These are phyloP conservation scores for Groenewaldozyma auringiensis DNA, from an alignment of 1,139 yeast genomes.

Conservation along the genomic window DNA sequence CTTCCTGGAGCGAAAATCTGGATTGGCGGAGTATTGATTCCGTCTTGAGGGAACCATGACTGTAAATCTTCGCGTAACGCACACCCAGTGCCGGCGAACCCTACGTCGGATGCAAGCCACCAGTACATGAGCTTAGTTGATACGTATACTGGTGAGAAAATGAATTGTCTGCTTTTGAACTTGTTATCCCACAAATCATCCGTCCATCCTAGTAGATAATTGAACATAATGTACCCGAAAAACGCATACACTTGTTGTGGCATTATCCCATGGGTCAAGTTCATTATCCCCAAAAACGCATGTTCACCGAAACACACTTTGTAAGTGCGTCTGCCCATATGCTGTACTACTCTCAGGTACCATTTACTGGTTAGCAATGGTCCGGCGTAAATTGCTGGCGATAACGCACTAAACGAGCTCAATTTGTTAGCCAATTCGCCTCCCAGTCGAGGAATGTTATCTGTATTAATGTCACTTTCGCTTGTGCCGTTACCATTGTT, in stretches of 20 bases:
- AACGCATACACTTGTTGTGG: constrained; percentile 47
- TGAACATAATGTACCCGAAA: constrained; percentile 70
- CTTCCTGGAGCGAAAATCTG: constrained; percentile 53
- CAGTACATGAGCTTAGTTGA: constrained; percentile 78
- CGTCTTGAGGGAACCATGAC: constrained; percentile 47
- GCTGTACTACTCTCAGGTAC: constrained; percentile 41
- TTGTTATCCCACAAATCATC: constrained; percentile 68
- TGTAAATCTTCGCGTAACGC: constrained; percentile 40
- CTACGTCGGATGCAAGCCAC: constrained; percentile 59
- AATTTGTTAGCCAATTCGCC: constrained; percentile 42
- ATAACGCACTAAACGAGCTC: constrained; percentile 63
- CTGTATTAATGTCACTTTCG: not conserved
- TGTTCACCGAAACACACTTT: constrained; percentile 46
- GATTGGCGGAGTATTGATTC: constrained; percentile 43
- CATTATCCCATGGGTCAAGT: constrained; percentile 30
- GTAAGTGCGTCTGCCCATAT: constrained; percentile 20
- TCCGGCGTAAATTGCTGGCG: constrained; percentile 92
- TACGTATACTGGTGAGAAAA: constrained; percentile 80
- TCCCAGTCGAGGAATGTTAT: constrained; percentile 14
- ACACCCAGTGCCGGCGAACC: constrained; percentile 48
- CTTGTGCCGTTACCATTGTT: too few relatives aligned
- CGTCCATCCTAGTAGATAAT: constrained; percentile 79
- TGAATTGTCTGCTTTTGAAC: constrained; percentile 62
- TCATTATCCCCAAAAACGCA: constrained; percentile 30
- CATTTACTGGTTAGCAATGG: constrained; percentile 42